Percentiles rank a stretch among this genome's conserved stretches.
Evolutionary conservation across 2,329 filamentous ascomycete genomes (phyloP).

Genomic region (Alternaria burnsii): DNA sequence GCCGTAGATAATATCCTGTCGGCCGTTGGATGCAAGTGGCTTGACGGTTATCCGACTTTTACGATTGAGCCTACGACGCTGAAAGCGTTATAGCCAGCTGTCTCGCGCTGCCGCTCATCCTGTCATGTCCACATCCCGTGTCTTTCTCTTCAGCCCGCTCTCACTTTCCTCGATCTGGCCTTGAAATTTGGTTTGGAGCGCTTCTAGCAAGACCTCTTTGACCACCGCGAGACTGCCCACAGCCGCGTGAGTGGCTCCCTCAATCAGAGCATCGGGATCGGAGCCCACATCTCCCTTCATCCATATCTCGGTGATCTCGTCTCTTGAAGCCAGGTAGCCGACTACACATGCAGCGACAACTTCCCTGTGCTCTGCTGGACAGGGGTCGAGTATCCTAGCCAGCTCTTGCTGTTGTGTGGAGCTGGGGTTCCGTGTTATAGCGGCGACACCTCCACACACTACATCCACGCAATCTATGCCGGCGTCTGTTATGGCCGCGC

Average conservation of each 20-base stretch:
- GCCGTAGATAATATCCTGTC: neutral
- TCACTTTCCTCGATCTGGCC: constrained; percentile 26
- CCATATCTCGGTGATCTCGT: constrained; percentile 96
- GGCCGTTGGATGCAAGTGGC: neutral
- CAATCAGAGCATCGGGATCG: constrained; percentile 64
- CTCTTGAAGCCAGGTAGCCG: constrained; percentile 83
- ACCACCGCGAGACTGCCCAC: constrained; percentile 67
- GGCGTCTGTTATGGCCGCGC: constrained; percentile 90
- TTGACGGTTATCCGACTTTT: neutral
- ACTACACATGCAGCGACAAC: constrained; percentile 88
- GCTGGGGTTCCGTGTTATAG: constrained; percentile 64
- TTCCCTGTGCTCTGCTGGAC: constrained; percentile 78
- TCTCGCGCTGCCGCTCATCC: constrained; percentile 29
- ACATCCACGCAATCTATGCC: constrained; percentile 96
- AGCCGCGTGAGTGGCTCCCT: constrained; percentile 71
- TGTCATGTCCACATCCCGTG: constrained; percentile 45
- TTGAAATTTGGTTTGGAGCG: constrained; percentile 44
- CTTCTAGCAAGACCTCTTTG: constrained; percentile 67
- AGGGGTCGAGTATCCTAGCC: constrained; percentile 77
- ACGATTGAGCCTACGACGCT: neutral
- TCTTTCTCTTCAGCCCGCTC: constrained; percentile 36
- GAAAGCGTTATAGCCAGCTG: neutral
- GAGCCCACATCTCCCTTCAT: constrained; percentile 74
- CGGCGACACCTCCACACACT: constrained; percentile 87
- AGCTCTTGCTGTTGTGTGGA: constrained; percentile 41